Evolutionary conservation across 1,284 basidiomycete genomes (phyloP), one percentile per base, ranked within the genome.

Genomic region (Phlebopus sp.): DNA sequence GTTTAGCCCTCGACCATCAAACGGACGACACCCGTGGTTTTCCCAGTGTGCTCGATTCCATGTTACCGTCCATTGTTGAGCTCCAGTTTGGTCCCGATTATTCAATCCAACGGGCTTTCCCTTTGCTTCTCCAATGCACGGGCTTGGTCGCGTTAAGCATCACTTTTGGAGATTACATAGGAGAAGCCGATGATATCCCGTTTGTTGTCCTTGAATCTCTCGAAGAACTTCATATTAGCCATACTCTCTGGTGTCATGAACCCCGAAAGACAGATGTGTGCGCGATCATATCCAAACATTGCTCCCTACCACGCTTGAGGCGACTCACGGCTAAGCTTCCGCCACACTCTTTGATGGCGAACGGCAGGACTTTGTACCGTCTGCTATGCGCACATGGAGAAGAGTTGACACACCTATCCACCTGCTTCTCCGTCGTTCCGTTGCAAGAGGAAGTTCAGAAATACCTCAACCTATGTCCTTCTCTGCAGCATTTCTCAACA

Each of bases 361-460:
- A 14, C 8, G 35, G 18, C 43, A 10, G 10, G 9, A 8, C 18
- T 13, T 47, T 27, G n/a, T 25, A 46, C 34, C 13, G 23, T 2
- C 29, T 47, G 27, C 44, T 47, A 19, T 30, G 29, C 19, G 29
- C 9, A 25, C 44, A 48, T 21, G 27, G 44, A n/a, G 37, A 46
- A 29, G 14, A 37, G 14, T 13, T 48, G 17, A 17, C 23, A 13
- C 15, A 27, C 36, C 44, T 48, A 15, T 23, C 36, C 44, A 46
- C 47, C 7, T 30, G 29, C 46, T 19, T 21, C 34, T 14, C 10
- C 27, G 9, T 29, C 27, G 10, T 29, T 29, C 27, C 4, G 9
- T 7, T 17, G 27, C 27, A 9, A 9, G 27, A 11, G 8, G 27
- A 29, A 4, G 9, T 29, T 9, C 27, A 29, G 27, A 29, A 29